Evolutionary conservation across 306 rosid genomes (phyloP), one percentile per base, ranked within the genome.

Genomic region (Vicia villosa): DNA sequence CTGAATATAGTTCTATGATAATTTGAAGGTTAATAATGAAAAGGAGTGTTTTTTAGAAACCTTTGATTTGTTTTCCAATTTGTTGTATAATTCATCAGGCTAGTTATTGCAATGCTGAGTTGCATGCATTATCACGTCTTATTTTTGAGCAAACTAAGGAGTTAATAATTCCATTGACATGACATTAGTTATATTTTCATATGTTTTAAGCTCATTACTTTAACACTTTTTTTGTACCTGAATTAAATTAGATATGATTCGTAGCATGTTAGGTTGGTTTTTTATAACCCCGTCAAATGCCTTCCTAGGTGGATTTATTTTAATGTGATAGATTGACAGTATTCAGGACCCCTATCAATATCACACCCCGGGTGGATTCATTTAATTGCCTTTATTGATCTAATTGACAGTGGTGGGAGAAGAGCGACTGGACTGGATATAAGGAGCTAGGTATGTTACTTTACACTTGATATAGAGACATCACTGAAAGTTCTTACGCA

Each of bases 391-490:
- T 92, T 88, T 92, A 79, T 90, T 90, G 91, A 88, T 93, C 86
- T 93, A 86, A 88, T 88, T 93, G 97, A 78, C 96, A 93, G 98
- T 93, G 98, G 98, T 93, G 97, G 98, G 97, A 90, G 97, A 90
- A 90, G 84, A 90, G 97, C 81, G 97, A 90, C 83, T 90, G 98
- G 96, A 88, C 94, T 5, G 98, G 98, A 93, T 93, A 88, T 85
- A 93, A 93, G 86, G 98, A 93, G 90, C 93, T 93, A 77, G 98
- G 98, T 93, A 93, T 63, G 64, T 55, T 78, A 32, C 81, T 50
- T 68, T 45, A 49, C 64, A 30, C 47, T 67, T 65, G 42, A 58
- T 56, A 45, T 54, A 62, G 64, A 55, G 54, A 28, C 61, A 69
- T 37, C 55, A 69, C 55, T 40, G n/a, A 49, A 51, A 41, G 51